Conservation (phyloP, 1,139 yeast genomes). For the Hyphopichia wangnamkhiaoensis region DNA sequence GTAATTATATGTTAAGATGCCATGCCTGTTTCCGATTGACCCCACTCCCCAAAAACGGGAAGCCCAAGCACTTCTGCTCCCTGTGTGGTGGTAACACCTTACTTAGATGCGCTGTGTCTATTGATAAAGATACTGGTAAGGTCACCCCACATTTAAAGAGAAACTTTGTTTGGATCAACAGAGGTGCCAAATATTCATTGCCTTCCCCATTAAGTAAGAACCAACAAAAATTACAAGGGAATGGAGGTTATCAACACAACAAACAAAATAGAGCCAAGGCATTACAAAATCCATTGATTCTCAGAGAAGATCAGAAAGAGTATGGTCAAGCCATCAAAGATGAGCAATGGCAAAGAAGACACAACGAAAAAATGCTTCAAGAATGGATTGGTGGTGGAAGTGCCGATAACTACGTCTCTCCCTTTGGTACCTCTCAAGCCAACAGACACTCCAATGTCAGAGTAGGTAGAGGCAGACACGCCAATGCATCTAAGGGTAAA, state of each 20-base stretch:
- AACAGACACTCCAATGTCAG: constrained; percentile 68
- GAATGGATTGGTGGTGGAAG: constrained; percentile 95
- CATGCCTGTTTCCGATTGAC: constrained; percentile 91
- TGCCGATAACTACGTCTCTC: constrained; percentile 88
- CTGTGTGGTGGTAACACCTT: constrained; percentile 93
- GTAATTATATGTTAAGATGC: constrained; percentile 93
- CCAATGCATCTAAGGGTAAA: constrained; percentile 59
- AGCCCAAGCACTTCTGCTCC: constrained; percentile 89
- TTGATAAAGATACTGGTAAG: constrained; percentile 76
- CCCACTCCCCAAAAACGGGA: constrained; percentile 75
- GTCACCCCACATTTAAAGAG: constrained; percentile 88
- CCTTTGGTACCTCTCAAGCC: constrained; percentile 70
- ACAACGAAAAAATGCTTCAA: constrained; percentile 79
- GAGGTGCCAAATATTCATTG: constrained; percentile 80
- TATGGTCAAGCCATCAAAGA: constrained; percentile 84
- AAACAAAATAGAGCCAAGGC: constrained; percentile 58
- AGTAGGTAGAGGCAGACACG: constrained; percentile 82
- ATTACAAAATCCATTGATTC: constrained; percentile 53
- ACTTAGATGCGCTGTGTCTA: constrained; percentile 85
- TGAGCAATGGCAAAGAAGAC: constrained; percentile 83
- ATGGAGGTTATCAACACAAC: constrained; percentile 72
- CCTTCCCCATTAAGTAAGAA: constrained; percentile 73
- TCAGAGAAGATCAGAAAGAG: constrained; percentile 93
- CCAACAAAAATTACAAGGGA: constrained; percentile 61
- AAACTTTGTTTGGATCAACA: constrained; percentile 90